Base-by-base conservation (phyloP, 139 green algal genomes). In the Gonium pectorale region DNA sequence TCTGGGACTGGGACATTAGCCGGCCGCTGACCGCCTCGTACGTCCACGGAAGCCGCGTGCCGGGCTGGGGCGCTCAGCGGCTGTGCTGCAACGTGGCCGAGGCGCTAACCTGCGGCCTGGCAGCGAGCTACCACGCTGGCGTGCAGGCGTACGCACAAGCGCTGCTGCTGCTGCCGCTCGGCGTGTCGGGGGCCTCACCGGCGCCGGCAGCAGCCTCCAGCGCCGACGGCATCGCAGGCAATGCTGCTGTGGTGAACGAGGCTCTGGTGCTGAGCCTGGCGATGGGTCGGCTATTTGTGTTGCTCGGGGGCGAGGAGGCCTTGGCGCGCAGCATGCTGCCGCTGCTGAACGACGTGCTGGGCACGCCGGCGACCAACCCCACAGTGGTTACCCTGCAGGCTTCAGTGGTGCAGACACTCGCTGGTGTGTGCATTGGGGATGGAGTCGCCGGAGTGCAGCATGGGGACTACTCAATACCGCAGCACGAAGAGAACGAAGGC, bases 121-220 rank as follows among this genome's bases (percentile, higher is more conserved):
- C 79, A 0, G 69, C 71, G 19, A 64, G 31, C 62, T 81, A 75
- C 37, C 43, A 59, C 35, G 52, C 79, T 2, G 86, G 70, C 15
- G 46, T 62, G 31, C 38, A 9, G 9, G 44, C 38, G 17, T 79
- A 86, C 64, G 71, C 56, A 62, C 63, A 64, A 24, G 60, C 79
- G 40, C 60, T 90, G 79, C 70, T 90, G 86, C 78, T 90, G 79
- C 86, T 90, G 62, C 86, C 86, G 19, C 59, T 71, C 43, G 54
- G 67, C 37, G 41, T 63, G 7, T 51, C 60, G 67, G 68, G 41
- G 17, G 44, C 51, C 27, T 35, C 1, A 35, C 2, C 29, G 38
- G 17, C 67, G 27, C 2, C 64, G 82, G 73, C 84, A n/a, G 62
- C 22, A 5, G 52, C 31, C 60, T 71, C 33, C 24, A 37, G 35